These are phyloP conservation scores for Antrodiella citrinella DNA, from an alignment of 768 basidiomycete genomes.

Conservation along the genomic window DNA sequence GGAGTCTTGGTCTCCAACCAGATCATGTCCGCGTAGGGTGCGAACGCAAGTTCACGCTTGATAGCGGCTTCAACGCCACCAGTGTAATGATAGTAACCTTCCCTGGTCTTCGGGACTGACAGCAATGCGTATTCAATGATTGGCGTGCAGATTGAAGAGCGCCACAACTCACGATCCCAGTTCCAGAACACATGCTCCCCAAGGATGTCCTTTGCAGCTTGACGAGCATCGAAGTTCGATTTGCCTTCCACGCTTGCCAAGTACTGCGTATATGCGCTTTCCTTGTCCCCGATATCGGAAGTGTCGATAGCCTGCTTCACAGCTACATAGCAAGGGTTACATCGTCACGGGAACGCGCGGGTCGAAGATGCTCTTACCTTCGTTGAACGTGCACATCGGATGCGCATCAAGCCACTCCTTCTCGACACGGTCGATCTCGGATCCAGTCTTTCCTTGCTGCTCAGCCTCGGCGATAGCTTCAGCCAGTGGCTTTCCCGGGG, in stretches of 20 bases:
- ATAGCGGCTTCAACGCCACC: constrained; percentile 79
- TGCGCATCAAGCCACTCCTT: constrained; percentile 63
- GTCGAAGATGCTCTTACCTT: constrained; percentile 44
- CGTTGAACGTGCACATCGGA: constrained; percentile 73
- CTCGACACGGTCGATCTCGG: constrained; percentile 69
- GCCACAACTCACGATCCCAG: constrained; percentile 67
- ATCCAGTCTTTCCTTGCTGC: constrained; percentile 49
- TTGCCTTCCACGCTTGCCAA: constrained; percentile 48
- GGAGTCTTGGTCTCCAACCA: constrained; percentile 95
- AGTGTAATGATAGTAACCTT: constrained; percentile 86
- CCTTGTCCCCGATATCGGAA: constrained; percentile 43
- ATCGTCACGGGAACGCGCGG: too few species aligned
- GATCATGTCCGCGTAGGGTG: constrained; percentile 81
- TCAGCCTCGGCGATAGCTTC: constrained; percentile 67
- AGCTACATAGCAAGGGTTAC: constrained; percentile 41
- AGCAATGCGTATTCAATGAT: neutral
- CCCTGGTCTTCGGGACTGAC: constrained; percentile 75
- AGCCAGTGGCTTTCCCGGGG: constrained; percentile 45
- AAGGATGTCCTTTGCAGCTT: constrained; percentile 65
- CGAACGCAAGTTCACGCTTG: constrained; percentile 70
- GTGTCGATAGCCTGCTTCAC: constrained; percentile 48
- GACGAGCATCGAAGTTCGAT: constrained; percentile 65
- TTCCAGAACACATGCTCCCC: constrained; percentile 76
- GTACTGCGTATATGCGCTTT: constrained; percentile 50
- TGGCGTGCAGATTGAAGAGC: neutral